Evolutionary conservation across 805 yeast genomes (phyloP), one percentile per base, ranked within the genome.

Genomic region (Millerago galiae): DNA sequence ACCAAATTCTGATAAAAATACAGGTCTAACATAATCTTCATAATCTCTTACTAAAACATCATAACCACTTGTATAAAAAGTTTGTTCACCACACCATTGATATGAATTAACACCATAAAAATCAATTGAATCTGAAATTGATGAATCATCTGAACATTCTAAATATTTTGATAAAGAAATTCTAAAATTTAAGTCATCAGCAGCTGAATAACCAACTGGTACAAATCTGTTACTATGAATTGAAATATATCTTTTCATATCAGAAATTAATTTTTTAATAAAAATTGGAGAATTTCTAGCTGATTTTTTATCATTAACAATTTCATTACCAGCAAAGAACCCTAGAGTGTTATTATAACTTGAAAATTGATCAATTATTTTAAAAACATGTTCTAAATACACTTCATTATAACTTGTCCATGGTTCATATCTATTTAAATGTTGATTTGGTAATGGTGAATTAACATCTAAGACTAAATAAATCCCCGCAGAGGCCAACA

Each of bases 121-220:
- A 58, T 91, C 98, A 14, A 83, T 80, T 2, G 80, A 62, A 39
- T 79, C 83, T 3, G 58, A 50, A 0, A 72, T 63, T 13, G 64
- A 62, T 2, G 54, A 57, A 3, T 70, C 58, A 2, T 70, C 79
- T 18, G 79, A 74, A 55, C 97, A 90, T 53, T 83, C 91, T 43
- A 91, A 71, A 58, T 85, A 91, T 44, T 78, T 73, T 1, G 96
- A 83, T 37, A 90, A 70, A 0, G 96, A 74, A 8, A 76, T 74
- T 54, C 98, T 71, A 62, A 76, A 90, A 40, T 71, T 63, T 46
- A 90, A 70, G 56, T 90, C 97, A 63, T 91, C 98, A 1, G 97
- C 98, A 0, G 98, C 97, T 0, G 97, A 88, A 60, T 91, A 91
- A 1, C 98, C 98, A 30, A 91, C 86, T 1, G 98, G 98, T 14